Percentiles rank a stretch among this genome's conserved stretches.
Evolutionary conservation across 495 filamentous ascomycete genomes (phyloP).

Genomic region (Lasiosphaeria ovina): DNA sequence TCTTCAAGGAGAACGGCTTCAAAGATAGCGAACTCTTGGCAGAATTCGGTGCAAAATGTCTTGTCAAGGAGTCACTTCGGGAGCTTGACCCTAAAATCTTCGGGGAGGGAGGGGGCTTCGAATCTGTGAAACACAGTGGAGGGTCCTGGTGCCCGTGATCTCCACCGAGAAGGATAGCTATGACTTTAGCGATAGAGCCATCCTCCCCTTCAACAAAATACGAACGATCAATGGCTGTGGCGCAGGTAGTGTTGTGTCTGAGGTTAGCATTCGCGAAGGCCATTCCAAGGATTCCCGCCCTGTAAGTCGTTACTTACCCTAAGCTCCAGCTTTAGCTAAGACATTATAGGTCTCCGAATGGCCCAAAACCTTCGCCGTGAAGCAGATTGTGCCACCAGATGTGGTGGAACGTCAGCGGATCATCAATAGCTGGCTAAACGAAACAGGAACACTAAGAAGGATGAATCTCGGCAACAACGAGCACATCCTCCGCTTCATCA

Average conservation of each 20-base stretch:
- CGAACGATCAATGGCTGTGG: not conserved
- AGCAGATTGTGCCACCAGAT: constrained; percentile 13
- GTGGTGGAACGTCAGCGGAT: constrained; percentile 6
- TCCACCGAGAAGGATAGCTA: constrained; percentile 13
- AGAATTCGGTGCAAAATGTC: no score
- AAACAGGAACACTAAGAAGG: constrained; percentile 12
- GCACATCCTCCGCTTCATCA: constrained; percentile 21
- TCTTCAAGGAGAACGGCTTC: no score
- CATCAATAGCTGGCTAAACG: constrained; percentile 7
- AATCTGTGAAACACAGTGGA: constrained; percentile 17
- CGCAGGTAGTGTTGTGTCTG: constrained; percentile 14
- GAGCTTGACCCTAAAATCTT: no score
- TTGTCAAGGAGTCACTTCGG: not conserved
- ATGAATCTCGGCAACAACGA: constrained; percentile 13
- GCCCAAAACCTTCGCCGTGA: constrained; percentile 13
- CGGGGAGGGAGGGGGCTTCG: not conserved
- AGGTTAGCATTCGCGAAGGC: constrained; percentile 12
- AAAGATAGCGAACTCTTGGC: no score
- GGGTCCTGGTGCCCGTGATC: constrained; percentile 15
- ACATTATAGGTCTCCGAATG: constrained; percentile 11
- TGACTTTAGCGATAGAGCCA: constrained; percentile 6
- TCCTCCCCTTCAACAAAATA: constrained; percentile 14
- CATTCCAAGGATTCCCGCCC: constrained; percentile 12
- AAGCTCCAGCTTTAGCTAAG: no score
- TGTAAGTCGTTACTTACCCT: constrained; percentile 6